phyloP scores from a whole-genome alignment of 208 protist species.

The Balamuthia mandrillaris region DNA sequence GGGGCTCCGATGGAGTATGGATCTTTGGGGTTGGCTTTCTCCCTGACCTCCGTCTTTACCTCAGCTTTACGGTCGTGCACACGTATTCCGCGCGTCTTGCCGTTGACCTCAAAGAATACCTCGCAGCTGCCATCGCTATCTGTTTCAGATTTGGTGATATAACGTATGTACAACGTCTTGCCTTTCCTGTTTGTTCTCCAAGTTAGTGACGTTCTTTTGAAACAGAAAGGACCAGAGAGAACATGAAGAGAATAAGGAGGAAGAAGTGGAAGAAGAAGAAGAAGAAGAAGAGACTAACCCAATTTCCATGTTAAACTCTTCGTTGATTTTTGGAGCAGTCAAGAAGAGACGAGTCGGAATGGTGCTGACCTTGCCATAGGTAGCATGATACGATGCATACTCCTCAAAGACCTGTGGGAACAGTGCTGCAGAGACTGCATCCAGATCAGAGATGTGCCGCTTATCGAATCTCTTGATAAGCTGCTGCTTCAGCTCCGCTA shows the following conservation, averaged over 20 bases:
- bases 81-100: conserved; percentile 61
- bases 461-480: conserved; percentile 50
- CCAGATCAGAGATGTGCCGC: conserved; percentile 53
- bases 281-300: conserved; percentile 38
- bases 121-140: conserved; percentile 50
- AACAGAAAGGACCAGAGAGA: no score
- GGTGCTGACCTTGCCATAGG: conserved; percentile 65
- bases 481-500: conserved; percentile 53
- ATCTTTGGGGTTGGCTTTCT: background rate
- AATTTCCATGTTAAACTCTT: conserved; percentile 62
- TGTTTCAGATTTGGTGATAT: conserved; percentile 43
- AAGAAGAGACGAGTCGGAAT: conserved; percentile 69
- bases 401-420: conserved; percentile 78
- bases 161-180: conserved; percentile 63
- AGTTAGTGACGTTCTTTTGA: no score
- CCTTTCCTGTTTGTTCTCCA: conserved; percentile 51
- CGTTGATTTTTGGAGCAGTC: conserved; percentile 29
- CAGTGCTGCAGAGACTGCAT: conserved; percentile 63
- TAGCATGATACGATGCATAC: conserved; percentile 56
- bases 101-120: conserved; percentile 74
- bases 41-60: background rate
- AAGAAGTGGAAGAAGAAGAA: no score
- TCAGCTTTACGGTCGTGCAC: conserved; percentile 59
- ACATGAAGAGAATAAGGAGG: no score
- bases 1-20: conserved; percentile 61